phyloP scores from a whole-genome alignment of 2,329 filamentous ascomycete genomes.

The Bipolaris cookei region DNA sequence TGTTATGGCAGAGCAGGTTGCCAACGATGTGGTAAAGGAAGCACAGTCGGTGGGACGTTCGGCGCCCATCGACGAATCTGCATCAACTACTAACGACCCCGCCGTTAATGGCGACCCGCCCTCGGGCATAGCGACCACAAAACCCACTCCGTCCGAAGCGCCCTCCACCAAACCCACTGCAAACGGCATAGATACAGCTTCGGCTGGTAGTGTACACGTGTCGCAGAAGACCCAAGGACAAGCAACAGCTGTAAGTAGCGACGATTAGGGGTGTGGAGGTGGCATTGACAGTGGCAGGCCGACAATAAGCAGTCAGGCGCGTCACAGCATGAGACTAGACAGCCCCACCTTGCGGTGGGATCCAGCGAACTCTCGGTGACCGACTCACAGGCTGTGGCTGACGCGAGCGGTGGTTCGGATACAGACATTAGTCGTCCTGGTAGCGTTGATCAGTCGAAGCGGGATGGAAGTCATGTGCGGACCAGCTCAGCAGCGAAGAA shows the following conservation, averaged over 20 bases:
- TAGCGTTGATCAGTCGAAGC: slow-evolving; percentile 58
- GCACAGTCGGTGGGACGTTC: slow-evolving; percentile 69
- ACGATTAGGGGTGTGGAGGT: background rate
- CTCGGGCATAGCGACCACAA: slow-evolving; percentile 45
- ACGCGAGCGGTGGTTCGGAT: slow-evolving; percentile 76
- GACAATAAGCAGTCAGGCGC: slow-evolving; percentile 20
- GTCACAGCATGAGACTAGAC: slow-evolving; percentile 26
- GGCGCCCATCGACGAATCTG: slow-evolving; percentile 70
- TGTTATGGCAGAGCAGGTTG: slow-evolving; percentile 76
- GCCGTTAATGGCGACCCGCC: slow-evolving; percentile 57
- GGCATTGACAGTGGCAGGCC: slow-evolving; percentile 27
- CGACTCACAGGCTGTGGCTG: slow-evolving; percentile 60
- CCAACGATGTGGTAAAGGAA: slow-evolving; percentile 75
- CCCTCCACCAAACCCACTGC: slow-evolving; percentile 49
- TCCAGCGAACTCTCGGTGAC: slow-evolving; percentile 42
- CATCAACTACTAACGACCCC: slow-evolving; percentile 63
- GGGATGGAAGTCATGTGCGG: slow-evolving; percentile 65
- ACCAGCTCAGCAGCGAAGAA: slow-evolving; percentile 69
- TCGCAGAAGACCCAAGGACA: slow-evolving; percentile 26
- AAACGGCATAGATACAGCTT: slow-evolving; percentile 28
- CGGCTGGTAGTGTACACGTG: slow-evolving; percentile 24
- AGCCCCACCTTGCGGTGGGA: slow-evolving; percentile 46
- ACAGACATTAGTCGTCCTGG: slow-evolving; percentile 72
- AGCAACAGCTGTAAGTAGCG: slow-evolving; percentile 32
- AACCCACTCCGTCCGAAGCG: slow-evolving; percentile 32